Conservation (phyloP, 352 stramenopile genomes). For the Pythium dissimile region DNA sequence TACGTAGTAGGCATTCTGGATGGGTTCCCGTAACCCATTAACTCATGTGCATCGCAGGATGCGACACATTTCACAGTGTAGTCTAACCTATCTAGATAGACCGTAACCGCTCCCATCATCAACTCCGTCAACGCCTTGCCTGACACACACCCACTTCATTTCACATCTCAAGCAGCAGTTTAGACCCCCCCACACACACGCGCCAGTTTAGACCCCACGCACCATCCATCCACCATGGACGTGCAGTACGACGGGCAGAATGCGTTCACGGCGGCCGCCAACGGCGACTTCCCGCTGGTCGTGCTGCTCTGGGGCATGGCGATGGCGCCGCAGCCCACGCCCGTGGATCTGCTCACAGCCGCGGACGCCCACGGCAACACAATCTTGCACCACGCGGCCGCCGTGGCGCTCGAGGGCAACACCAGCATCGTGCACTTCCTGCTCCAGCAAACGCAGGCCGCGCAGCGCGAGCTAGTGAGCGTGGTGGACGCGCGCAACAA, state of each 20-base stretch:
- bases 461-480: constrained; percentile 13
- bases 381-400: constrained; percentile 62
- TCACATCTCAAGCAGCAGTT: not conserved
- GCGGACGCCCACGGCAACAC: constrained; percentile 49
- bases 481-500: constrained; percentile 58
- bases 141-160: not conserved
- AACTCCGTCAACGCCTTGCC: too few species aligned
- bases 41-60: not conserved
- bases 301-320: constrained; percentile 85
- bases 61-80: too few species aligned
- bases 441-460: constrained; percentile 61
- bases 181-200: not conserved
- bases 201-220: not conserved
- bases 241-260: constrained; percentile 73
- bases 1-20: not conserved
- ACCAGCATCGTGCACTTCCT: constrained; percentile 78
- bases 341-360: constrained; percentile 45
- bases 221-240: constrained; percentile 29
- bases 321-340: constrained; percentile 53
- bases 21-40: not conserved
- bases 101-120: not conserved
- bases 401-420: constrained; percentile 24
- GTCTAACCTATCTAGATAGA: too few species aligned
- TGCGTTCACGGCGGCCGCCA: constrained; percentile 66
- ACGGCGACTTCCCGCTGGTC: constrained; percentile 82